Conservation (phyloP, 495 filamentous ascomycete genomes). For the Stereocaulon alpinum region DNA sequence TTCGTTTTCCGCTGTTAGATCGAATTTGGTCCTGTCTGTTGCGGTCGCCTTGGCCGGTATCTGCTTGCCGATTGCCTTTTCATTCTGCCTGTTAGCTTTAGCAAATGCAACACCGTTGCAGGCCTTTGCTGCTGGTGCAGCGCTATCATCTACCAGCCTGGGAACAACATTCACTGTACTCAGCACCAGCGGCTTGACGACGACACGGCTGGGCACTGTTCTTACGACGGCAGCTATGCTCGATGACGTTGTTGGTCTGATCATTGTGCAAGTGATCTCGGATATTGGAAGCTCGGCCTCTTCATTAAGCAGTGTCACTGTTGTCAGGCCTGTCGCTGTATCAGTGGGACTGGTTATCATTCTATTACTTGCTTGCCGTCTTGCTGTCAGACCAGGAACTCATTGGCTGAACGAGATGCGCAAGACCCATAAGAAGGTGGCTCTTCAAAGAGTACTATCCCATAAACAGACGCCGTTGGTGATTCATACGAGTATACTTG, state of each 20-base stretch:
- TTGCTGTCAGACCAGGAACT: conserved; percentile 30
- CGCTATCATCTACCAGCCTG: conserved; percentile 64
- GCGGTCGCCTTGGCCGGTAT: conserved; percentile 57
- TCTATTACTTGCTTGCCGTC: conserved; percentile 36
- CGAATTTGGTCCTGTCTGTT: conserved; percentile 50
- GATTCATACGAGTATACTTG: conserved; percentile 37
- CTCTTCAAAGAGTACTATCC: background rate
- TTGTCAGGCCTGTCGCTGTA: conserved; percentile 50
- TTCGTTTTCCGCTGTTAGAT: conserved; percentile 43
- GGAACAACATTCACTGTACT: conserved; percentile 75
- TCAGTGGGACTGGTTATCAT: conserved; percentile 45
- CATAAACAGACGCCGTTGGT: conserved; percentile 18
- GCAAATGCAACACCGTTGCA: conserved; percentile 38
- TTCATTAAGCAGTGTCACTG: conserved; percentile 33
- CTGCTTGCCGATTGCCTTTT: conserved; percentile 52
- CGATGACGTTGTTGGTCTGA: conserved; percentile 73
- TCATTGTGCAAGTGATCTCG: conserved; percentile 62
- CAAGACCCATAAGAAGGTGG: conserved; percentile 5
- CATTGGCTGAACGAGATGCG: conserved; percentile 16
- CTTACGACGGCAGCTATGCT: conserved; percentile 67
- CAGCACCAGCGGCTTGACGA: conserved; percentile 40
- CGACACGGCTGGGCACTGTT: conserved; percentile 58
- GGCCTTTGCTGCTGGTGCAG: conserved; percentile 65
- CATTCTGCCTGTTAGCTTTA: conserved; percentile 45
- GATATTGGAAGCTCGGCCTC: conserved; percentile 32